A percentile compares a stretch with the other conserved stretches of the same genome.
Conservation (phyloP, 768 basidiomycete genomes). For the Podaxis carcinomalis region DNA sequence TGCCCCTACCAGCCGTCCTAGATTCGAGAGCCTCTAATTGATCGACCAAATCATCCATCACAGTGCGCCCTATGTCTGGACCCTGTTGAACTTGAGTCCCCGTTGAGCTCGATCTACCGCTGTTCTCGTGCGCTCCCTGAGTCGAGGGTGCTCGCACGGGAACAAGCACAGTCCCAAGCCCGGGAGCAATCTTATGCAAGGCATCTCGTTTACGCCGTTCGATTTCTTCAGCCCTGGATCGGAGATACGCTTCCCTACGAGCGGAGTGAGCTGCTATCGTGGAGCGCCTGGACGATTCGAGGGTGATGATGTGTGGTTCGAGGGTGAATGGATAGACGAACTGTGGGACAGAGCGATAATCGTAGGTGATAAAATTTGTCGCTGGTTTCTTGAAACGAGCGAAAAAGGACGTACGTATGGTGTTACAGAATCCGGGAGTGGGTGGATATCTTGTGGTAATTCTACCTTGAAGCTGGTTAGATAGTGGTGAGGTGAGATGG, state of each 20-base stretch:
- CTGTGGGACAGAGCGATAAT: slow-evolving; percentile 34
- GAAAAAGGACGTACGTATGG: slow-evolving; percentile 60
- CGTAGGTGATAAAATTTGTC: not conserved
- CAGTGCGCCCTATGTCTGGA: slow-evolving; percentile 37
- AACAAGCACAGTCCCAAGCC: slow-evolving; percentile 72
- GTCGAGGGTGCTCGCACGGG: slow-evolving; percentile 28
- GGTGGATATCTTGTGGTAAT: slow-evolving; percentile 89
- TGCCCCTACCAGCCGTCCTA: not conserved
- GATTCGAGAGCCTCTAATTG: slow-evolving; percentile 67
- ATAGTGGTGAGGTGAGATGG: not conserved
- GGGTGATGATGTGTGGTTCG: slow-evolving; percentile 76
- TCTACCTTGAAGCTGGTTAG: slow-evolving; percentile 53
- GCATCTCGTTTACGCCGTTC: slow-evolving; percentile 62
- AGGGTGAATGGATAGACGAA: slow-evolving; percentile 96
- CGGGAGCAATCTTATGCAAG: slow-evolving; percentile 75
- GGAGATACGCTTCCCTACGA: slow-evolving; percentile 68
- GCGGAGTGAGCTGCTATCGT: slow-evolving; percentile 63
- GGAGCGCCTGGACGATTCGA: slow-evolving; percentile 68
- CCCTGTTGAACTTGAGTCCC: not conserved
- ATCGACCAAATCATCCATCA: slow-evolving; percentile 83
- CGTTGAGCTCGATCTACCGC: not conserved
- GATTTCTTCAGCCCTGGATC: slow-evolving; percentile 73
- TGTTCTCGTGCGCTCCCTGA: slow-evolving; percentile 12
- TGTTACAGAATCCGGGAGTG: slow-evolving; percentile 84
- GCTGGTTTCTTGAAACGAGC: slow-evolving; percentile 48